Percentiles rank a stretch among this genome's conserved stretches.
Conservation (phyloP, 805 yeast species). For the Metschnikowia koreensis region DNA sequence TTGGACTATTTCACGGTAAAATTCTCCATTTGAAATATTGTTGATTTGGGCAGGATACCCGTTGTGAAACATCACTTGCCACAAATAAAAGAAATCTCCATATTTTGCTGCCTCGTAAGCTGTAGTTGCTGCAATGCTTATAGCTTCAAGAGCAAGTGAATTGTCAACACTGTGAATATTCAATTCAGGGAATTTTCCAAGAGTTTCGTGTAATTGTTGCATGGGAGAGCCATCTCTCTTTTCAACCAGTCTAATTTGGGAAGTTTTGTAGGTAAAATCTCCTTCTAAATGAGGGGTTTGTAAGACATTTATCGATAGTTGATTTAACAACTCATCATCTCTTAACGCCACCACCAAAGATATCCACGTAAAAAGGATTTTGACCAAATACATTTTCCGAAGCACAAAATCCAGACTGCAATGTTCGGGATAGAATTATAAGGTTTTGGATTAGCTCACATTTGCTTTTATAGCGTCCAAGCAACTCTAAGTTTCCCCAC, state of each 20-base stretch:
- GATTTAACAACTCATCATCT: too few relatives aligned
- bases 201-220: background rate
- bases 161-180: slow-evolving; percentile 1
- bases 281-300: background rate
- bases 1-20: background rate
- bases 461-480: too few relatives aligned
- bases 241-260: background rate
- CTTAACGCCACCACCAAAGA: too few relatives aligned
- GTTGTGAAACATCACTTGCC: slow-evolving; percentile 5
- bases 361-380: too few relatives aligned
- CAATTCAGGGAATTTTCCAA: background rate
- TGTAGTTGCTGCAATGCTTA: background rate
- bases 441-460: too few relatives aligned
- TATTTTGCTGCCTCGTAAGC: background rate
- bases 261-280: background rate
- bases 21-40: background rate
- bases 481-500: too few relatives aligned
- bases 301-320: too few relatives aligned
- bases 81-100: slow-evolving; percentile 6
- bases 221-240: background rate
- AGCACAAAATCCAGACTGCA: too few relatives aligned
- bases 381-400: too few relatives aligned
- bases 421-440: too few relatives aligned
- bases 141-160: background rate
- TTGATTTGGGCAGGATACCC: background rate